Base-by-base conservation (phyloP, 805 yeast species). In the Metschnikowia hibisci region DNA sequence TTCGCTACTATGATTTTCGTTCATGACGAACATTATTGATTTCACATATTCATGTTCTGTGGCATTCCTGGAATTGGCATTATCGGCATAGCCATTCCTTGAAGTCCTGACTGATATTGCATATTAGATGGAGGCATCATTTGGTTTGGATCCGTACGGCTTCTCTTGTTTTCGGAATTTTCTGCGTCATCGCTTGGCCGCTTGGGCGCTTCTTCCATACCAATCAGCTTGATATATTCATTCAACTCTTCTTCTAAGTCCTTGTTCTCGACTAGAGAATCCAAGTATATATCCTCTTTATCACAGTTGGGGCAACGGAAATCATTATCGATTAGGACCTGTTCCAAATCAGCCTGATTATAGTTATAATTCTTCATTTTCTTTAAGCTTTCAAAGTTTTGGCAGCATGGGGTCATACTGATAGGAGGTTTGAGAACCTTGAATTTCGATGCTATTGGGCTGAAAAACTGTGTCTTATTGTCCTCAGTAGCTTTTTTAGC, bases 281-380 rank as follows among this genome's bases (percentile, higher is more conserved):
- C 99, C 38, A 91, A 70, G 47, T 80, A 80, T 1, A 87, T 73
- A 45, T 89, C 96, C 18, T 77, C 80, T 13, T 73, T 75, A 2
- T 76, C 78, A 67, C 99, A 91, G 50, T 80, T 82, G 4, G 99
- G 98, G 65, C 99, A 91, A 30, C 78, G 80, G 66, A 91, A 91
- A 57, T 91, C 98, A 43, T 80, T 77, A 22, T 87, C 95, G 41
- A 91, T 73, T 20, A 91, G 66, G 6, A 74, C 61, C 45, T 62
- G 63, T 47, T 71, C 76, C 43, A 70, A 53, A 13, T 61, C 67
- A 5, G 56, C 50, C 51, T 67, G 68, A 45, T 67, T 58, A 53
- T 70, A 70, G 45, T 62, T 59, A 50, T 54, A 61, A 46, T 70
- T 70, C 18, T 52, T 77, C 26, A 84, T 67, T 20, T 74, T 76